Base-by-base conservation (phyloP, 345 rosid species). In the Citrus glauca region DNA sequence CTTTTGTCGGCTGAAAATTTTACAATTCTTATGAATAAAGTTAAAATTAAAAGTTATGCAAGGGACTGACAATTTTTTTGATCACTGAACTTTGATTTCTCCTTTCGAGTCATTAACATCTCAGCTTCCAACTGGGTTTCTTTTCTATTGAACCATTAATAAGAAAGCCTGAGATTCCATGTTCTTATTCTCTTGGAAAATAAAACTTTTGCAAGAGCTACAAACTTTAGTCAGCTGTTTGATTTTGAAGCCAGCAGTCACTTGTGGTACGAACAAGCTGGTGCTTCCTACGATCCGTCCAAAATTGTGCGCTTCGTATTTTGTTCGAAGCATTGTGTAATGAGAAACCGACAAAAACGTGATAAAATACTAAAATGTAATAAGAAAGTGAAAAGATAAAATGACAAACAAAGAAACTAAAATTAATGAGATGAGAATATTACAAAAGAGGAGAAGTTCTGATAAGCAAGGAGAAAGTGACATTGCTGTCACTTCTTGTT, bases 1-100 rank as follows among this genome's bases (percentile, higher is more conserved):
- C 9, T 64, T 35, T 22, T 63, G 79, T 80, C 76, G 79, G 72
- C 32, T 32, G 42, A 22, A 56, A 48, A 55, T 13, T 50, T 55
- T 22, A 66, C 40, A 30, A 3, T 48, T 45, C 70, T 38, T 42
- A 1, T 8, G 24, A 35, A 1, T n/a, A 33, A 59, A 72, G 53
- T 20, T 6, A 1, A 10, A 11, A 10, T 42, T 9, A 37, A 28
- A 62, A 42, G 57, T 19, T 48, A 68, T 35, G 19, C 5, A 8
- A 17, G 61, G 67, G 76, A 60, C 76, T 57, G 17, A 38, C 6
- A 11, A 9, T 2, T 38, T n/a, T 73, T 62, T 66, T 64, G 61
- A 63, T 35, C 70, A 13, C 6, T 62, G 28, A 16, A 62, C 25
- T 13, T 45, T 13, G 50, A 13, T 45, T 45, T 45, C 50, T 13